These are phyloP conservation scores for Penicillium canescens DNA, from an alignment of 495 filamentous ascomycete genomes.

Conservation along the genomic window DNA sequence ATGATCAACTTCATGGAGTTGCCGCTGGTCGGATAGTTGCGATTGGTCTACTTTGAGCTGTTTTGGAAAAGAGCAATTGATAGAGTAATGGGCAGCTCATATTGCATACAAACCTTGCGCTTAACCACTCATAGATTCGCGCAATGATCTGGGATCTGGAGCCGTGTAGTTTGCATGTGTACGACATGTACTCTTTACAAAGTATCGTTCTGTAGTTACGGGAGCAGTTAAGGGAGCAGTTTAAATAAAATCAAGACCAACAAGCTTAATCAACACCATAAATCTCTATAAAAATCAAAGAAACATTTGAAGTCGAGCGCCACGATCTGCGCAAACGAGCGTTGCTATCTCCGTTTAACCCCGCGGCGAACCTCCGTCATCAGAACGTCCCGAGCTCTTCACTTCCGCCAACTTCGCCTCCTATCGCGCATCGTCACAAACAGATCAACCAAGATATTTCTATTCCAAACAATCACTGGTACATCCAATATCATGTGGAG, in stretches of 20 bases:
- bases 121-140: no score
- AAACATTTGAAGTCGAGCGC: neutral
- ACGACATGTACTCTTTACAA: neutral
- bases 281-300: no score
- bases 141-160: no score
- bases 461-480: neutral
- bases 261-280: no score
- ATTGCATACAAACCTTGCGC: no score
- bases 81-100: no score
- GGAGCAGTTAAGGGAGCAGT: neutral
- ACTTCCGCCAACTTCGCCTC: neutral
- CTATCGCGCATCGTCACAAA: neutral
- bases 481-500: conserved; percentile 29
- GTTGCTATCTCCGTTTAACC: conserved; percentile 38
- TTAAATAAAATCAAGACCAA: neutral
- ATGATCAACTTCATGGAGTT: neutral
- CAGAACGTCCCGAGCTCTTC: neutral
- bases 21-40: conserved; percentile 1
- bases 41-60: neutral
- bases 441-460: neutral
- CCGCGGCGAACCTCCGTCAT: conserved; percentile 33
- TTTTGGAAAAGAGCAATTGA: neutral
- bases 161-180: no score
- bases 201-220: neutral
- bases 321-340: neutral